Evolutionary conservation across 2,329 filamentous ascomycete genomes (phyloP).

Genomic region (Cercospora nicotianae): DNA sequence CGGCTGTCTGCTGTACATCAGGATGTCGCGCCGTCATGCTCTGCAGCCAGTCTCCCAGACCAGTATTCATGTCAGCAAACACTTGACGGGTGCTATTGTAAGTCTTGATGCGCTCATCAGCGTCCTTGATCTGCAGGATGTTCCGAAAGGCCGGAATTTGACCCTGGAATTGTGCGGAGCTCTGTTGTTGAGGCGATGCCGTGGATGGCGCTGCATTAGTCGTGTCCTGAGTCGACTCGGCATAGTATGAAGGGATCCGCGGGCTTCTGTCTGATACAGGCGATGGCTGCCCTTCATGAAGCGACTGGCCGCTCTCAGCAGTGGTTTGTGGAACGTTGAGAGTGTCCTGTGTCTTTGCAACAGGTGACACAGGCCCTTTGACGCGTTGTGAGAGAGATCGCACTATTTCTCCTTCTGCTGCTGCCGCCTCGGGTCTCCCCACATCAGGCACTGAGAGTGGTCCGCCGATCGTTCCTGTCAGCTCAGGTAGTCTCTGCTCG

Average conservation of each 20-base stretch:
- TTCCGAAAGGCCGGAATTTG: conserved; percentile 68
- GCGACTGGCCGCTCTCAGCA: conserved; percentile 18
- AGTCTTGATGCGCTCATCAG: conserved; percentile 68
- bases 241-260: conserved; percentile 24
- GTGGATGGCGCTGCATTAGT: conserved; percentile 15
- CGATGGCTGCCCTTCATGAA: conserved; percentile 27
- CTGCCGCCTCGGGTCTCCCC: conserved; percentile 18
- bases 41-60: conserved; percentile 64
- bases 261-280: conserved; percentile 26
- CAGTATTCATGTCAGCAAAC: conserved; percentile 71
- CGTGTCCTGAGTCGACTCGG: conserved; percentile 16
- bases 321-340: conserved; percentile 21
- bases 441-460: conserved; percentile 12
- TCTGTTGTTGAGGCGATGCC: conserved; percentile 13
- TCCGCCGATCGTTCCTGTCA: conserved; percentile 5
- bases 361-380: conserved; percentile 24
- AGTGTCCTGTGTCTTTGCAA: conserved; percentile 27
- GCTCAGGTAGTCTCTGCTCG: conserved; percentile 4
- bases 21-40: conserved; percentile 52
- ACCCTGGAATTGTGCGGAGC: conserved; percentile 9
- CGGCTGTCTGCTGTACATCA: conserved; percentile 48
- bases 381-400: conserved; percentile 22
- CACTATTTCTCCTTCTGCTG: conserved; percentile 19
- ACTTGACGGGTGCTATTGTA: conserved; percentile 71
- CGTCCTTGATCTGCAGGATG: conserved; percentile 68